phyloP scores from a whole-genome alignment of 1,139 yeast species.

The Yamadazyma jaroonii region DNA sequence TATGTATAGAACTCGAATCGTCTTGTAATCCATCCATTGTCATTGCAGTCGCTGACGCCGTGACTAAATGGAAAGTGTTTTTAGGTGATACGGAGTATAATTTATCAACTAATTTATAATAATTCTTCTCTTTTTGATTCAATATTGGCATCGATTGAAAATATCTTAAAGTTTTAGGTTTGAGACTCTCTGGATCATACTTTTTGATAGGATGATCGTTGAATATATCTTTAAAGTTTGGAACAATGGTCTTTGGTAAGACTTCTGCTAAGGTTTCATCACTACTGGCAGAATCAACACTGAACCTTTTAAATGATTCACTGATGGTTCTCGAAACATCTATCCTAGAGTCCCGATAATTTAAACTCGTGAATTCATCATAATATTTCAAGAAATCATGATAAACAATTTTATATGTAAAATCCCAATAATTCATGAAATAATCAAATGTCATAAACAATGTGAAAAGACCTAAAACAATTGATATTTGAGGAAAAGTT shows the following conservation, averaged over 20 bases:
- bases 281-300: slow-evolving; percentile 5
- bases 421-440: slow-evolving; percentile 10
- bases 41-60: slow-evolving; percentile 30
- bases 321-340: slow-evolving; percentile 10
- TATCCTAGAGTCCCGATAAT: slow-evolving; percentile 4
- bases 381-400: slow-evolving; percentile 11
- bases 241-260: slow-evolving; percentile 13
- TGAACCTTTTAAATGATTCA: slow-evolving; percentile 8
- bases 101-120: slow-evolving; percentile 31
- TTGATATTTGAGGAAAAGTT: slow-evolving; percentile 8
- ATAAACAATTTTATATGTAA: slow-evolving; percentile 9
- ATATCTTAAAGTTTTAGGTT: background rate
- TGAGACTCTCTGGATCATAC: no score
- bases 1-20: slow-evolving; percentile 3
- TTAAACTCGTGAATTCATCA: slow-evolving; percentile 12
- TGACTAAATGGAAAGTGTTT: slow-evolving; percentile 35
- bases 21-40: slow-evolving; percentile 11
- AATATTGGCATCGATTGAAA: slow-evolving; percentile 2
- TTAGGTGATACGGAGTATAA: slow-evolving; percentile 42
- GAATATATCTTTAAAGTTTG: background rate
- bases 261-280: slow-evolving; percentile 14
- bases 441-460: slow-evolving; percentile 6
- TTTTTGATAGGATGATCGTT: no score
- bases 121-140: slow-evolving; percentile 17
- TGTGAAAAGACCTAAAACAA: slow-evolving; percentile 9